Conservation (phyloP, 2,329 filamentous ascomycete genomes). For the Decorospora gaudefroyi region DNA sequence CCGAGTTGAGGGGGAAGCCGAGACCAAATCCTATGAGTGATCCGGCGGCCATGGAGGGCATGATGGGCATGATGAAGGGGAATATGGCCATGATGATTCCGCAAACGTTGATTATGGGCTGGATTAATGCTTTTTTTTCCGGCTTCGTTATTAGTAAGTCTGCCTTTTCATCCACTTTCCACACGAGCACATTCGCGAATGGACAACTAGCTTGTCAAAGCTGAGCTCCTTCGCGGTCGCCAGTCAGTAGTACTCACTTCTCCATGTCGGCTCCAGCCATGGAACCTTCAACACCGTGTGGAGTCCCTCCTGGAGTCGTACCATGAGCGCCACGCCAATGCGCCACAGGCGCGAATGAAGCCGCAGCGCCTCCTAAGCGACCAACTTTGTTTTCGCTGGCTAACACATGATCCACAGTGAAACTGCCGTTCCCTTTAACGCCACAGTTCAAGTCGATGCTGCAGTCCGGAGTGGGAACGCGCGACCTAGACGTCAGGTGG, state of each 20-base stretch:
- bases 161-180: background rate
- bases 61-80: conserved; percentile 99
- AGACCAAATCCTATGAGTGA: conserved; percentile 94
- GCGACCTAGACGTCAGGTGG: conserved; percentile 96
- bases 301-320: no score
- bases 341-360: background rate
- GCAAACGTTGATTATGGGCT: conserved; percentile 98
- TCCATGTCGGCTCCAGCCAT: no score
- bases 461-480: conserved; percentile 93
- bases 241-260: no score
- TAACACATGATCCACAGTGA: conserved; percentile 62
- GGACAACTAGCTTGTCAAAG: no score
- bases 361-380: conserved; percentile 10
- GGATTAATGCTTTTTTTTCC: conserved; percentile 99
- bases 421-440: conserved; percentile 94
- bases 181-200: no score
- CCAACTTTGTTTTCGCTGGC: conserved; percentile 14
- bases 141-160: conserved; percentile 92
- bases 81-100: conserved; percentile 99
- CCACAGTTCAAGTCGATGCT: conserved; percentile 99
- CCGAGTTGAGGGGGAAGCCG: conserved; percentile 81
- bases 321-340: no score
- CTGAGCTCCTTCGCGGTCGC: no score
- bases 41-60: conserved; percentile 95
- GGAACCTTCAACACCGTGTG: no score